phyloP scores from a whole-genome alignment of 139 green algal species.

The Volvox reticuliferus region DNA sequence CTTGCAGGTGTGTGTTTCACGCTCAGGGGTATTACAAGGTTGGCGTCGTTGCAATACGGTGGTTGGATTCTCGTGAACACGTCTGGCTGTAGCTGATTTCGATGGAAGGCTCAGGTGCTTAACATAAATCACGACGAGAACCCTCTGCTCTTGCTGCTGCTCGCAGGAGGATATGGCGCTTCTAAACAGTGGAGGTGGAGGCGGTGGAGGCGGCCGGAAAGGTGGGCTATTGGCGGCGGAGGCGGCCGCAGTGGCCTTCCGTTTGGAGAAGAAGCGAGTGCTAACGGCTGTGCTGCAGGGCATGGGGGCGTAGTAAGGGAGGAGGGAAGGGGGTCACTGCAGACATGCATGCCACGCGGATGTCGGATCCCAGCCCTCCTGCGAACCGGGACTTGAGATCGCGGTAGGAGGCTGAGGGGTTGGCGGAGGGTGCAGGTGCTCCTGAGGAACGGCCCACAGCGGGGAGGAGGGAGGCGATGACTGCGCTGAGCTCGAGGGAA shows the following conservation, averaged over 20 bases:
- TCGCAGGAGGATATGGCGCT: conserved; percentile 41
- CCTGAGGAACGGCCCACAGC: too few species aligned
- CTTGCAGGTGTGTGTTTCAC: conserved; percentile 35
- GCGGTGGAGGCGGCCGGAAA: conserved; percentile 10
- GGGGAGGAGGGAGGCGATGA: too few species aligned
- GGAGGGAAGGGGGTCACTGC: too few species aligned
- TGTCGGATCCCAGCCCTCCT: too few species aligned
- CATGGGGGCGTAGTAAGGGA: conserved; percentile 33
- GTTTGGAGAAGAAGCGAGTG: conserved; percentile 66
- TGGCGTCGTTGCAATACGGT: neutral
- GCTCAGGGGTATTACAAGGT: too few species aligned
- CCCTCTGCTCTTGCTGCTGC: neutral
- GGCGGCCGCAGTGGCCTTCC: conserved; percentile 51
- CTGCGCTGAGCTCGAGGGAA: too few species aligned
- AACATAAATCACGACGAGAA: neutral
- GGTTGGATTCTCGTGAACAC: neutral
- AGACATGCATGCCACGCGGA: too few species aligned
- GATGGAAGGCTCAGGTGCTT: neutral
- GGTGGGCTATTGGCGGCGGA: neutral
- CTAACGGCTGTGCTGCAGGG: conserved; percentile 50
- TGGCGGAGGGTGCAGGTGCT: too few species aligned
- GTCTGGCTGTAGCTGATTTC: neutral
- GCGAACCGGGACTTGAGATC: too few species aligned
- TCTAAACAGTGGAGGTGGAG: conserved; percentile 4
- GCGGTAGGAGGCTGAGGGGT: too few species aligned